Evolutionary conservation across 2,329 filamentous ascomycete species (phyloP).

Genomic region (Aspergillus uvarum): DNA sequence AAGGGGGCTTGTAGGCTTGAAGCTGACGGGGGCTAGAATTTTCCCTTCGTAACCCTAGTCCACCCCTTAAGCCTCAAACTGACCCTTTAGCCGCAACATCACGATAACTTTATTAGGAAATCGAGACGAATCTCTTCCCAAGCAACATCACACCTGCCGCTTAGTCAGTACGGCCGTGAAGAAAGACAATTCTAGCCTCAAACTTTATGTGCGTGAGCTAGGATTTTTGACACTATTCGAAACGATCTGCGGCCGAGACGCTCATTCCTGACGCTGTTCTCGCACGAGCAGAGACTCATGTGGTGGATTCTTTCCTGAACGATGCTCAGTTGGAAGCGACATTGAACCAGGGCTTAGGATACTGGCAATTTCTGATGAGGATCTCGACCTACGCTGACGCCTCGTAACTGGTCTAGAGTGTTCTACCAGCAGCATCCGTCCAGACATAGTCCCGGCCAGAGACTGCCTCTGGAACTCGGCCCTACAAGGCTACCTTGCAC

Average conservation of each 20-base stretch:
- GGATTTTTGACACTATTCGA: neutral
- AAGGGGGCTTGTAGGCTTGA: neutral
- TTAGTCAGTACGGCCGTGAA: neutral
- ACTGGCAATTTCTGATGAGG: neutral
- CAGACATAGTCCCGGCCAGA: no score
- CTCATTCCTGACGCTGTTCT: neutral
- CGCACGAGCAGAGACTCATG: neutral
- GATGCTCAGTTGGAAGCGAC: neutral
- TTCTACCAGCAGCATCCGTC: no score
- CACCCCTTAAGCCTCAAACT: neutral
- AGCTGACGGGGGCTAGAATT: neutral
- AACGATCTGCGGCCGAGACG: neutral
- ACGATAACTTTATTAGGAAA: conserved; percentile 8
- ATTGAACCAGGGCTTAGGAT: neutral
- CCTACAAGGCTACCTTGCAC: no score
- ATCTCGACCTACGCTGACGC: no score
- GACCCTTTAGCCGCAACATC: conserved; percentile 1
- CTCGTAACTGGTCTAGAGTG: no score
- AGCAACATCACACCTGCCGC: neutral
- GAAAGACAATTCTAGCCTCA: neutral
- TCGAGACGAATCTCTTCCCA: neutral
- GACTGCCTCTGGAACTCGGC: no score
- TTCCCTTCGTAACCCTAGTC: neutral
- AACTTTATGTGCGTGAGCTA: neutral
- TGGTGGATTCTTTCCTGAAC: neutral